A percentile compares a stretch with the other conserved stretches of the same genome.
Conservation (phyloP, 257 asterid genomes). For the Primulina huaijiensis region DNA sequence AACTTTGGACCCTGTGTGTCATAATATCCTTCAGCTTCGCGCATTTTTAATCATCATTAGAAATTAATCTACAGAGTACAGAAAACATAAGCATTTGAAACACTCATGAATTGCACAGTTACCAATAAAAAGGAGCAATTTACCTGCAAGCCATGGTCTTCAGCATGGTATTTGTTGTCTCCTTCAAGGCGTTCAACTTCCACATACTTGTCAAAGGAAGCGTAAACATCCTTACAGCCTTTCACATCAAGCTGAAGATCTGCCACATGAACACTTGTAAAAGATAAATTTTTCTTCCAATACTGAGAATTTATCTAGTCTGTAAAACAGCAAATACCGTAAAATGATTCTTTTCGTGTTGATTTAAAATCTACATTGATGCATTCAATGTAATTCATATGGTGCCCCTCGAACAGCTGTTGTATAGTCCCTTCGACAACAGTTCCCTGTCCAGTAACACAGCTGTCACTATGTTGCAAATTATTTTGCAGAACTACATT, state of each 20-base stretch:
- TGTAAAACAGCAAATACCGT: constrained; percentile 55
- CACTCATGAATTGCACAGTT: constrained; percentile 9
- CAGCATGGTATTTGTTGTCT: constrained; percentile 95
- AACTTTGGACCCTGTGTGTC: not conserved
- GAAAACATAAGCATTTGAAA: constrained; percentile 2
- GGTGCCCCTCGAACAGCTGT: constrained; percentile 94
- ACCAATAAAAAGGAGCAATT: constrained; percentile 19
- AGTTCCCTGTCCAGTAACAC: constrained; percentile 70
- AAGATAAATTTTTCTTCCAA: constrained; percentile 22
- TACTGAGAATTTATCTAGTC: constrained; percentile 21
- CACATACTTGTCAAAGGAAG: constrained; percentile 95
- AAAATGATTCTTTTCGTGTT: constrained; percentile 92
- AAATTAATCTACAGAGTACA: constrained; percentile 13
- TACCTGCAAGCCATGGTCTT: constrained; percentile 95
- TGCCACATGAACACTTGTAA: constrained; percentile 35
- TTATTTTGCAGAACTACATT: constrained; percentile 6
- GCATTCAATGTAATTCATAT: constrained; percentile 93
- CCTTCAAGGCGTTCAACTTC: constrained; percentile 98
- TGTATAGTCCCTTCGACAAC: constrained; percentile 99
- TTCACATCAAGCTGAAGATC: constrained; percentile 98
- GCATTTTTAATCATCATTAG: not conserved
- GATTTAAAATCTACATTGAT: constrained; percentile 94
- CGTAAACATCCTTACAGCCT: constrained; percentile 93
- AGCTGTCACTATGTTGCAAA: constrained; percentile 20
- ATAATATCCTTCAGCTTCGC: constrained; percentile 14